phyloP scores from a whole-genome alignment of 2,329 filamentous ascomycete species.

The Xylaria hypoxylon region DNA sequence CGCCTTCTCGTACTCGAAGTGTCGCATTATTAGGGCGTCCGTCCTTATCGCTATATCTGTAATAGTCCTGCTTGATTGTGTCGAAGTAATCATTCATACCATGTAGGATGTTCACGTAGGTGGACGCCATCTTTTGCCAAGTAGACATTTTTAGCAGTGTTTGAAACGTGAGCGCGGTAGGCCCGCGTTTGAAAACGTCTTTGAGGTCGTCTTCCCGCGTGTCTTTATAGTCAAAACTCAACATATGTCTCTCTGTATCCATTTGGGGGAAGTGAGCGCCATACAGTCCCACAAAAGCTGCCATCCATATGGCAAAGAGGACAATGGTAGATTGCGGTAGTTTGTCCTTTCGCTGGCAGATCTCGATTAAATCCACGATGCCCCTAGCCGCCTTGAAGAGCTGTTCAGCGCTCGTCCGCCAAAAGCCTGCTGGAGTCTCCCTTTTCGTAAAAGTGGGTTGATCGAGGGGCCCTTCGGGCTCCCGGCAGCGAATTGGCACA shows the following conservation, averaged over 20 bases:
- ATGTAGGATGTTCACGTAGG: constrained; percentile 65
- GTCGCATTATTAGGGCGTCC: constrained; percentile 47
- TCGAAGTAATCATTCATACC: constrained; percentile 66
- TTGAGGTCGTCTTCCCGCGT: constrained; percentile 38
- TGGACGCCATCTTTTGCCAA: constrained; percentile 67
- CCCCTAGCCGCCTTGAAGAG: constrained; percentile 72
- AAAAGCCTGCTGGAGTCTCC: constrained; percentile 66
- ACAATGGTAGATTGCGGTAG: constrained; percentile 76
- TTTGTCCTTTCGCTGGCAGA: constrained; percentile 69
- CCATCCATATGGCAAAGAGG: constrained; percentile 74
- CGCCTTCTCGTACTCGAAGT: constrained; percentile 57
- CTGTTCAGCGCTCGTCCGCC: constrained; percentile 70
- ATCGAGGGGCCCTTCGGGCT: constrained; percentile 68
- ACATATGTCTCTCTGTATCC: constrained; percentile 69
- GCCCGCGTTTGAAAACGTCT: constrained; percentile 54
- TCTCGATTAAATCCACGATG: constrained; percentile 73
- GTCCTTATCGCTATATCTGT: constrained; percentile 48
- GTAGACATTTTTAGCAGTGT: constrained; percentile 64
- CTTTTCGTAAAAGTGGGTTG: constrained; percentile 64
- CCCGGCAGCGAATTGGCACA: constrained; percentile 65
- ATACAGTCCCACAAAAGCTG: constrained; percentile 74
- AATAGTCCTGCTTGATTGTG: constrained; percentile 62
- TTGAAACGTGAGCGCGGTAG: constrained; percentile 61
- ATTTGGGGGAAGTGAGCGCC: constrained; percentile 75
- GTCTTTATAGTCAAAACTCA: constrained; percentile 53